Percentiles rank a stretch among this genome's conserved stretches.
phyloP scores from a whole-genome alignment of 2,329 filamentous ascomycete genomes.

The Aspergillus novofumigatus region DNA sequence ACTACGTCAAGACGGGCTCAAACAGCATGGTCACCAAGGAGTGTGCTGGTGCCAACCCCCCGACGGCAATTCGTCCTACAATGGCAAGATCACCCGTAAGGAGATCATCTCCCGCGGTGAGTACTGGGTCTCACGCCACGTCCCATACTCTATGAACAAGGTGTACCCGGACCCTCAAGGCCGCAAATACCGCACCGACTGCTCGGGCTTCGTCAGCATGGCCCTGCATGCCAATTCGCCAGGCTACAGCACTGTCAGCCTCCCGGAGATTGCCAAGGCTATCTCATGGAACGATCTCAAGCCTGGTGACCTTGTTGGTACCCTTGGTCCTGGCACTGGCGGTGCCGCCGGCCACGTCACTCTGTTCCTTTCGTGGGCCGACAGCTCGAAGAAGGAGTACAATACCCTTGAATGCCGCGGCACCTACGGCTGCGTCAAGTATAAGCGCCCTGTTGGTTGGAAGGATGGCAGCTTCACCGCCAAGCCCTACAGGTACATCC shows the following conservation, averaged over 20 bases:
- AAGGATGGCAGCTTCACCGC: too few relatives aligned
- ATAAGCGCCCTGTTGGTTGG: conserved; percentile 8
- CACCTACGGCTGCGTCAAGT: conserved; percentile 11
- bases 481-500: too few relatives aligned
- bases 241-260: too few relatives aligned
- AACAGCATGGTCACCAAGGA: too few relatives aligned
- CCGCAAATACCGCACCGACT: too few relatives aligned
- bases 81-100: conserved; percentile 12
- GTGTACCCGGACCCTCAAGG: too few relatives aligned
- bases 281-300: too few relatives aligned
- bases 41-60: too few relatives aligned
- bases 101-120: conserved; percentile 13
- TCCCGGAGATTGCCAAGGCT: too few relatives aligned
- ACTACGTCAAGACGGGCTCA: too few relatives aligned
- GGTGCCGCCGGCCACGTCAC: conserved; percentile 12
- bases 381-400: conserved; percentile 9
- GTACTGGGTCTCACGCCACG: conserved; percentile 8
- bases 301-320: conserved; percentile 2
- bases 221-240: too few relatives aligned
- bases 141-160: conserved; percentile 1
- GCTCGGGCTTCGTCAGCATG: too few relatives aligned
- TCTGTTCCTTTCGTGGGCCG: conserved; percentile 11
- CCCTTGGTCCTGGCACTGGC: background rate
- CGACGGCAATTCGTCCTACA: conserved; percentile 1
- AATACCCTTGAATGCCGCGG: conserved; percentile 14